Conservation (phyloP, 1,284 basidiomycete species). For the Irpex sp. region DNA sequence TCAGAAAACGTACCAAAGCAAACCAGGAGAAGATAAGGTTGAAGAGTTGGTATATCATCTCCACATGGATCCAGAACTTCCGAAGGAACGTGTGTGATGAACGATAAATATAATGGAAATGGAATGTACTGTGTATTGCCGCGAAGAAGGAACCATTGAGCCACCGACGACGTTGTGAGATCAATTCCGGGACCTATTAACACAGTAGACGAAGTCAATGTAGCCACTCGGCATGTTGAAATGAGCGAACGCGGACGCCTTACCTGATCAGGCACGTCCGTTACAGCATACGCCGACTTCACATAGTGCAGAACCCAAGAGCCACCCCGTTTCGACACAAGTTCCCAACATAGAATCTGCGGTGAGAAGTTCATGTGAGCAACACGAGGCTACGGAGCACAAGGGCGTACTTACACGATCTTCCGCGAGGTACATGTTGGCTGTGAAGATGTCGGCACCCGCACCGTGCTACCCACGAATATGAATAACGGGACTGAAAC, state of each 20-base stretch:
- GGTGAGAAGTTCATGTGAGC: constrained; percentile 3
- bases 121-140: constrained; percentile 83
- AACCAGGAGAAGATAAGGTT: constrained; percentile 95
- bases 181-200: constrained; percentile 75
- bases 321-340: constrained; percentile 83
- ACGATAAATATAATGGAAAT: constrained; percentile 92
- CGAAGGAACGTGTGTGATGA: constrained; percentile 81
- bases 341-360: constrained; percentile 89
- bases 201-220: not conserved
- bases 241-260: constrained; percentile 10
- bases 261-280: constrained; percentile 86
- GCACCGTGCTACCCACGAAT: constrained; percentile 57
- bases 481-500: not conserved
- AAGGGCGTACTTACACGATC: constrained; percentile 55
- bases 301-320: constrained; percentile 93
- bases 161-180: constrained; percentile 93
- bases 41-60: constrained; percentile 89
- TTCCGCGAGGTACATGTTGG: constrained; percentile 95
- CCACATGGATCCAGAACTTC: constrained; percentile 93
- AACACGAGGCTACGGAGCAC: not conserved
- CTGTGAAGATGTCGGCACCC: constrained; percentile 86
- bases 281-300: constrained; percentile 89
- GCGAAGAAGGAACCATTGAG: constrained; percentile 98
- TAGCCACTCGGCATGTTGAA: not conserved
- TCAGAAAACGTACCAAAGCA: constrained; percentile 55